Evolutionary conservation across 140 eudicot genomes (phyloP), one percentile per base, ranked within the genome.

Genomic region (Erigeron philadelphicus): DNA sequence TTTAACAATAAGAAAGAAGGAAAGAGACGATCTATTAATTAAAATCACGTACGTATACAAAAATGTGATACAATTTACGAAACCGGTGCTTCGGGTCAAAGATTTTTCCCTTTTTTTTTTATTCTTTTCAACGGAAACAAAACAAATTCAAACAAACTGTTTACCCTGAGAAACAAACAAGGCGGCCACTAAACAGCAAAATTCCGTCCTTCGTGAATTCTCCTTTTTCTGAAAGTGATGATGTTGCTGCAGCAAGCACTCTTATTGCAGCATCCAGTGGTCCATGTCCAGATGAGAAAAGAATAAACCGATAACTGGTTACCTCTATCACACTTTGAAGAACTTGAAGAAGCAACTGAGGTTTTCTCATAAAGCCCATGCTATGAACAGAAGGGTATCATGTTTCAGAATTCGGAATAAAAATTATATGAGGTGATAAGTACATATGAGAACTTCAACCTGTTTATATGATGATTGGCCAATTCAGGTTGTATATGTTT

Each of bases 141-240:
- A 60, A 69, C 62, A 19, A 42, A 15, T 8, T 31, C 48, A 48
- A 5, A 8, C 64, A 65, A 74, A 49, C 47, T 49, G 76, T 81
- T 82, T 77, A 90, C 97, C 95, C 97, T 67, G 90, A 83, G 67
- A 93, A 93, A 82, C 95, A 93, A 63, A 81, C 77, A 41, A 93
- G 74, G 40, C 87, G 73, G 60, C 80, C 87, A 76, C 75, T 69
- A 57, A 84, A 85, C 48, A 83, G 81, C 71, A 76, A 71, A 21
- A 70, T 69, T 70, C 88, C 87, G n/a, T 72, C 79, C 49, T 72
- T 76, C 56, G 48, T 57, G n/a, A 77, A 59, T 66, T 78, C 72
- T 66, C 47, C 48, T 67, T 78, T 77, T 66, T 72, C 79, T 40
- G 85, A 74, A 50, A 59, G 38, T 11, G 90, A 63, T 53, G 80